Conservation (phyloP, 495 filamentous ascomycete species). For the Alectoria sarmentosa region DNA sequence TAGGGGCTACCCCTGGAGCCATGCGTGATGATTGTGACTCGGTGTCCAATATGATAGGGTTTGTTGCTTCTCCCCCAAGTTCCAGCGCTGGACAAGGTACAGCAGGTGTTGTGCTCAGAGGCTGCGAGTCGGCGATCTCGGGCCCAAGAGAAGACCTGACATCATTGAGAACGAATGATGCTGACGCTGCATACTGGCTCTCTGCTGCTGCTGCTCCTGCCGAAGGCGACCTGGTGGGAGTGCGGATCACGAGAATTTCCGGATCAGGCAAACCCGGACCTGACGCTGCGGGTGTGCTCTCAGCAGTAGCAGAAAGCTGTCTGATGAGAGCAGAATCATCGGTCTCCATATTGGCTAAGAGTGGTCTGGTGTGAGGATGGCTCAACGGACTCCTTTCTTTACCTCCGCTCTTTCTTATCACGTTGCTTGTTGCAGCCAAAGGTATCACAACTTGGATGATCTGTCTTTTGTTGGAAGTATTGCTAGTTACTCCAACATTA, state of each 20-base stretch:
- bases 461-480: neutral
- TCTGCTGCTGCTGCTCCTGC: neutral
- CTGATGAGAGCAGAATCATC: neutral
- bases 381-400: neutral
- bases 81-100: neutral
- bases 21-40: neutral
- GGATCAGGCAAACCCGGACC: neutral
- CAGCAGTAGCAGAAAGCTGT: neutral
- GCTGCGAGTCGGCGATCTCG: slow-evolving; percentile 22
- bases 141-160: neutral
- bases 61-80: neutral
- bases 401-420: neutral
- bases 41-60: neutral
- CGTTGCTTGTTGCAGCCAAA: neutral
- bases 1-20: neutral
- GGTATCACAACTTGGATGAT: slow-evolving; percentile 10
- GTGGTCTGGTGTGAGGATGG: neutral
- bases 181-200: neutral
- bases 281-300: neutral
- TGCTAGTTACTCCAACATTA: neutral
- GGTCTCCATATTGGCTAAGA: neutral
- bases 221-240: slow-evolving; percentile 1
- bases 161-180: neutral
- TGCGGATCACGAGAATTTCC: neutral
- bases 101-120: neutral